Evolutionary conservation across 148 eudicot species (phyloP).

Genomic region (Selenicereus undatus): DNA sequence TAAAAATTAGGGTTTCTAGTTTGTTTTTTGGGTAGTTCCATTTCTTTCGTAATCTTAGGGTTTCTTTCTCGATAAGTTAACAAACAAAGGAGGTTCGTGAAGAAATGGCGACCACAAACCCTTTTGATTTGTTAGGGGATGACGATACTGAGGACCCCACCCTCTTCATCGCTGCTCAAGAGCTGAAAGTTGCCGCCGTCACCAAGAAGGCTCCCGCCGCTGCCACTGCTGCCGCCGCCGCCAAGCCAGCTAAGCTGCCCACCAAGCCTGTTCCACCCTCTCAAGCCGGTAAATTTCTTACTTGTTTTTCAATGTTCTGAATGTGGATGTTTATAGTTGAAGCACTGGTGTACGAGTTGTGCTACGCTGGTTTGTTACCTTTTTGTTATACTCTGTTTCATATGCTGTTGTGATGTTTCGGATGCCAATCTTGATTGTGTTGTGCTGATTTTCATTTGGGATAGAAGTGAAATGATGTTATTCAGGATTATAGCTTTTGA

Average conservation of each 20-base stretch:
- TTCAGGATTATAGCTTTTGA: no score
- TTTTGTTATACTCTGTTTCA: no score
- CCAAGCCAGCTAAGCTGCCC: conserved; percentile 44
- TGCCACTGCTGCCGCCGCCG: not conserved
- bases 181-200: conserved; percentile 24
- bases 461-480: no score
- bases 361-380: no score
- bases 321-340: not conserved
- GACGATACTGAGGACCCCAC: conserved; percentile 56
- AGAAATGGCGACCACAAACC: conserved; percentile 55
- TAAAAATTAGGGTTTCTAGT: conserved; percentile 13
- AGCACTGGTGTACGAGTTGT: no score
- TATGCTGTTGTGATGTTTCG: no score
- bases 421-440: no score
- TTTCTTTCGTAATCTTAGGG: not conserved
- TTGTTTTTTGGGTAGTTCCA: not conserved
- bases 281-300: conserved; percentile 34
- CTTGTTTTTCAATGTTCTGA: no score
- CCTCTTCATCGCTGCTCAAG: conserved; percentile 41
- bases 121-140: conserved; percentile 49
- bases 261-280: conserved; percentile 57
- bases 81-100: not conserved
- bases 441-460: no score
- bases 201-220: conserved; percentile 23
- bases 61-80: not conserved